A percentile compares a stretch with the other conserved stretches of the same genome.
These are phyloP conservation scores for Ophiostoma ips DNA, from an alignment of 2,329 filamentous ascomycete genomes.

Conservation along the genomic window DNA sequence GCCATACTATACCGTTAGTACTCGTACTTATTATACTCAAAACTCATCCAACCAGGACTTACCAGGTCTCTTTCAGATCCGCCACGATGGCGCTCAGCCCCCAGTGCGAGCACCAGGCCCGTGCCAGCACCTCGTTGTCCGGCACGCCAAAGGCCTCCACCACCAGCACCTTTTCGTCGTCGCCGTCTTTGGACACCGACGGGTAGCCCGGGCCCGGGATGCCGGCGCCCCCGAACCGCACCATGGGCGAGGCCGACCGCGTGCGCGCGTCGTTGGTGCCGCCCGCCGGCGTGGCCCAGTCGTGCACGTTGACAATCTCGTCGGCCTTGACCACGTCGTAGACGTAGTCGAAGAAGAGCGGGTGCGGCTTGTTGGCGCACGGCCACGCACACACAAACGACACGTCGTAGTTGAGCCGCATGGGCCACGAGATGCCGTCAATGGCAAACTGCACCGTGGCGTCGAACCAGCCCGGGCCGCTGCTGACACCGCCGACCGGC, in stretches of 20 bases:
- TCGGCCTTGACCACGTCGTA: constrained; percentile 47
- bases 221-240: constrained; percentile 10
- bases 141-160: constrained; percentile 59
- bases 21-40: not conserved
- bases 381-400: constrained; percentile 53
- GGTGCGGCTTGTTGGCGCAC: constrained; percentile 49
- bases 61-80: constrained; percentile 55
- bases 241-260: constrained; percentile 9
- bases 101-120: constrained; percentile 67
- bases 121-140: constrained; percentile 63
- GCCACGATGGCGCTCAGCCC: constrained; percentile 58
- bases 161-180: constrained; percentile 53
- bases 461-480: constrained; percentile 35
- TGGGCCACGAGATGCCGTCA: constrained; percentile 46
- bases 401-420: constrained; percentile 49
- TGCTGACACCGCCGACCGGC: not conserved
- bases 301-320: constrained; percentile 48
- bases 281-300: constrained; percentile 40
- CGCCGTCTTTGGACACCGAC: constrained; percentile 23
- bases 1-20: constrained; percentile 43
- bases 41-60: constrained; percentile 18
- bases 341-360: constrained; percentile 58
- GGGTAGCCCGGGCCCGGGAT: constrained; percentile 10
- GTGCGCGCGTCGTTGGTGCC: constrained; percentile 12
- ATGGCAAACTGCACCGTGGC: constrained; percentile 51